These are phyloP conservation scores for Neonectria magnoliae DNA, from an alignment of 2,329 filamentous ascomycete genomes.

Conservation along the genomic window DNA sequence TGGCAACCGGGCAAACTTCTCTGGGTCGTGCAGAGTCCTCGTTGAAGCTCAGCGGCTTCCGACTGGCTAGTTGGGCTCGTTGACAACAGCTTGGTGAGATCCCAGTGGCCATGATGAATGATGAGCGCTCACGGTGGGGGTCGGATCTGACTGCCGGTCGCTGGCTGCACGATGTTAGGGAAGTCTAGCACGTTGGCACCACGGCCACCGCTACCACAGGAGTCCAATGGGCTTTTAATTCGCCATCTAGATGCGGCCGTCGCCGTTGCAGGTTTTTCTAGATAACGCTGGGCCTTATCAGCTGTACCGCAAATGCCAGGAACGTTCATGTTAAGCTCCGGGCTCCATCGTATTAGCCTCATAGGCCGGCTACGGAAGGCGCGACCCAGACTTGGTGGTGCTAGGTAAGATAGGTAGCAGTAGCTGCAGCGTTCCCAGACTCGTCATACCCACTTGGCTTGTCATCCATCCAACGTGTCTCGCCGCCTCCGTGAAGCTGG, in stretches of 20 bases:
- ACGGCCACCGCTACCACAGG: constrained; percentile 16
- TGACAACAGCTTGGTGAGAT: constrained; percentile 13
- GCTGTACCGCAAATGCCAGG: constrained; percentile 14
- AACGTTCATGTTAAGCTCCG: constrained; percentile 14
- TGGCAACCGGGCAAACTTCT: too few relatives aligned
- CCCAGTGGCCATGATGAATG: constrained; percentile 12
- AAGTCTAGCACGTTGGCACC: constrained; percentile 11
- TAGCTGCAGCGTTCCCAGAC: constrained; percentile 31
- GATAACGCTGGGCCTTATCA: constrained; percentile 20
- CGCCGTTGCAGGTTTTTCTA: constrained; percentile 31
- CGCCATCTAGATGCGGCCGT: constrained; percentile 30
- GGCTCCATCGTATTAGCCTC: neutral
- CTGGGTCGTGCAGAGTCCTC: too few relatives aligned
- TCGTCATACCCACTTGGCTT: constrained; percentile 36
- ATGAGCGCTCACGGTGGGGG: constrained; percentile 5
- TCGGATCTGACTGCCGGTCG: constrained; percentile 5
- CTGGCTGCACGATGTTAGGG: constrained; percentile 29
- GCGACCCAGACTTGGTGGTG: constrained; percentile 3
- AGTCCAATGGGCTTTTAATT: constrained; percentile 21
- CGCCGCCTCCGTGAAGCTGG: constrained; percentile 28
- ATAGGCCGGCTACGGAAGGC: constrained; percentile 16
- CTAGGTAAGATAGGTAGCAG: neutral
- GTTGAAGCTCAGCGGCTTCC: constrained; percentile 18
- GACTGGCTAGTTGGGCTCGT: constrained; percentile 10
- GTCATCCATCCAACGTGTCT: constrained; percentile 38